Conservation (phyloP, 495 filamentous ascomycete genomes). For the Elasticomyces elasticus region DNA sequence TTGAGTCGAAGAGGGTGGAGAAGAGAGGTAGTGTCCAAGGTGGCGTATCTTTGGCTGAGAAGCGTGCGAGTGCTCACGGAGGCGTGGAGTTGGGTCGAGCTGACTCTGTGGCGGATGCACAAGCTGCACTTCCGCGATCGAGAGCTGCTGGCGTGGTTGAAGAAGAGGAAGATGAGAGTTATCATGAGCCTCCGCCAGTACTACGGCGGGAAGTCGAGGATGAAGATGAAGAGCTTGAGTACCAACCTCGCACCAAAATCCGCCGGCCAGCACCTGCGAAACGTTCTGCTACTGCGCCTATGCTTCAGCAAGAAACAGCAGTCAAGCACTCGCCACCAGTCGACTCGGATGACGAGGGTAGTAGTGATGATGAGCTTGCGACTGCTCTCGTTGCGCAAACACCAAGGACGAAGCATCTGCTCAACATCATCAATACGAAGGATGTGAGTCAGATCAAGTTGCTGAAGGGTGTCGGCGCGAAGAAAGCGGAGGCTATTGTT, state of each 20-base stretch:
- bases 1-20: conserved; percentile 38
- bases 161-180: conserved; percentile 37
- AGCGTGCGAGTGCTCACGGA: neutral
- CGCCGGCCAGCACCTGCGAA: conserved; percentile 25
- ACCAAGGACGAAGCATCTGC: conserved; percentile 58
- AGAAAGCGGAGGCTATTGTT: conserved; percentile 56
- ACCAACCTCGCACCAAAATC: conserved; percentile 36
- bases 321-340: conserved; percentile 9
- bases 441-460: conserved; percentile 56
- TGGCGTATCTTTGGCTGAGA: conserved; percentile 1
- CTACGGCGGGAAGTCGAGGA: neutral
- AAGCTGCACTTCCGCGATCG: too few relatives aligned
- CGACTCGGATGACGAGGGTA: neutral
- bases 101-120: neutral
- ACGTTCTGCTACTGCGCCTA: conserved; percentile 16
- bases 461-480: conserved; percentile 61
- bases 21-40: conserved; percentile 1
- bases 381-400: conserved; percentile 34
- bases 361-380: conserved; percentile 16
- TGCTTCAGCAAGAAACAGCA: conserved; percentile 16
- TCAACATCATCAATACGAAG: conserved; percentile 78
- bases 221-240: conserved; percentile 31
- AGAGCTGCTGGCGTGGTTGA: too few relatives aligned
- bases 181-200: conserved; percentile 23
- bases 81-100: neutral